Conservation (phyloP, 2,329 filamentous ascomycete species). For the Coleophoma crateriformis region DNA sequence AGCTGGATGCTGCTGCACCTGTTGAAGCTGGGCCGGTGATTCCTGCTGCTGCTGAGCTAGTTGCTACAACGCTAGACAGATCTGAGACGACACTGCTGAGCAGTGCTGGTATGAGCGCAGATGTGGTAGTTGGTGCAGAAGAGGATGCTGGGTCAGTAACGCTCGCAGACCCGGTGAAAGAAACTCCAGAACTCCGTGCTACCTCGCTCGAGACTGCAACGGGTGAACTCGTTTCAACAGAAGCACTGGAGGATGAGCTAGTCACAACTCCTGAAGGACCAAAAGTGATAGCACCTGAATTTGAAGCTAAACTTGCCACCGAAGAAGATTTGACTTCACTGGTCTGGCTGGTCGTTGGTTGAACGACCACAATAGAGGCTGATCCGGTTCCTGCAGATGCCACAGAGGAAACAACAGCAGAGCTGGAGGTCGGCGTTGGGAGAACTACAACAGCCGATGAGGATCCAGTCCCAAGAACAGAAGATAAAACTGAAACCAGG, state of each 20-base stretch:
- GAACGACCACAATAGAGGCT: too few species aligned
- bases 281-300: slow-evolving; percentile 20
- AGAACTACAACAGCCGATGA: too few species aligned
- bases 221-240: slow-evolving; percentile 1
- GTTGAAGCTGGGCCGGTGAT: slow-evolving; percentile 2
- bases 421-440: too few species aligned
- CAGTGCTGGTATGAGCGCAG: background rate
- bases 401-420: too few species aligned
- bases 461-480: too few species aligned
- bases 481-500: too few species aligned
- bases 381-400: too few species aligned
- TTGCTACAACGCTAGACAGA: background rate
- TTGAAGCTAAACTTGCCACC: slow-evolving; percentile 1
- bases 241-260: slow-evolving; percentile 4
- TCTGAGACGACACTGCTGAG: background rate
- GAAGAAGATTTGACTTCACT: too few species aligned
- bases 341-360: too few species aligned
- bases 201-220: slow-evolving; percentile 1
- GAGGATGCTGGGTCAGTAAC: slow-evolving; percentile 3
- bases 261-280: slow-evolving; percentile 23
- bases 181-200: slow-evolving; percentile 7
- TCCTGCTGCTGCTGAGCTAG: background rate
- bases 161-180: slow-evolving; percentile 5
- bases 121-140: background rate
- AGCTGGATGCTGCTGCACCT: background rate